Evolutionary conservation across 345 rosid genomes (phyloP), one percentile per base, ranked within the genome.

Genomic region (Populus alba): DNA sequence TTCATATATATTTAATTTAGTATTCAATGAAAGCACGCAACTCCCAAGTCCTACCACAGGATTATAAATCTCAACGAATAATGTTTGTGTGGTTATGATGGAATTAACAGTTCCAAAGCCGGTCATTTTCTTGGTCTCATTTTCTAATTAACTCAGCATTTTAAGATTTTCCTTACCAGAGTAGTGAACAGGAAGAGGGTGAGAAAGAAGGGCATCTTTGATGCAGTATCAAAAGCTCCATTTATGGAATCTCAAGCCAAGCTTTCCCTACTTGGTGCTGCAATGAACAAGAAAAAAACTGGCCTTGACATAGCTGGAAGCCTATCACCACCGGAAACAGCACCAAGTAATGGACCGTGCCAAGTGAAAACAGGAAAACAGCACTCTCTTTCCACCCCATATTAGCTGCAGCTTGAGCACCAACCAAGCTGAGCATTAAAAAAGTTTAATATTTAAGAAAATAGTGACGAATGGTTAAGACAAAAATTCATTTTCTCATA

Each of bases 121-220:
- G 22, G 22, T 49, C 55, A 4, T 5, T 16, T 17, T 49, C 55
- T 49, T 17, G 55, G 55, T 22, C 55, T 5, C 55, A 49, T 49
- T 49, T 49, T 49, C 15, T 43, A 43, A 43, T 43, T 9, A 43
- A 11, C 0, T 6, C 47, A 10, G 47, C 12, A 39, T 8, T 10
- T 43, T 8, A 43, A 43, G 2, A 16, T 7, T 49, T n/a, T 0
- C 6, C 23, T 76, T 70, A 70, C 84, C 81, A 81, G 59, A 43
- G 81, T 73, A 5, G 78, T 62, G 47, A 81, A 81, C 59, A 81
- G 76, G 78, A 81, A 77, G 47, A 81, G 66, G 7, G 84, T 77
- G 51, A 81, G 84, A 71, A 81, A 81, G 72, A 81, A 78, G 59
- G 77, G 78, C 81, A 77, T 81, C 74, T 81, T 77, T 11, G 84